Evolutionary conservation across 1,284 basidiomycete species (phyloP).

Genomic region (Tilletia indica): DNA sequence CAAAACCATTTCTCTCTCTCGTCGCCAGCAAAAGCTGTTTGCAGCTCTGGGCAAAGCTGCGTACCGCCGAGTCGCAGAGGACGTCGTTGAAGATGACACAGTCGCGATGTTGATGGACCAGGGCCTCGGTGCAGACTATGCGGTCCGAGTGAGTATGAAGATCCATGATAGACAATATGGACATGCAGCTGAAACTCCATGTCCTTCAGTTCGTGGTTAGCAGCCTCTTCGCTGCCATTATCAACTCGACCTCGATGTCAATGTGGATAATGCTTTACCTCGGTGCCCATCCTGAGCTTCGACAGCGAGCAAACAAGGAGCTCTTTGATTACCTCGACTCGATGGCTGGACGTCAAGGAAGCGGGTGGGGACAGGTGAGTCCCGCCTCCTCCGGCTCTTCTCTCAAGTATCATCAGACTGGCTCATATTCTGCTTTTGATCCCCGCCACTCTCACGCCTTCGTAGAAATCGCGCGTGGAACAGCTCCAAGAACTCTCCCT

Average conservation of each 20-base stretch:
- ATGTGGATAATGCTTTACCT: constrained; percentile 31
- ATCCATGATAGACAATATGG: too few relatives aligned
- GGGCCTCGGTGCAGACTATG: constrained; percentile 21
- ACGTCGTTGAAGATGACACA: constrained; percentile 32
- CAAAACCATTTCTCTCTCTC: constrained; percentile 26
- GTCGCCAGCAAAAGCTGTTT: constrained; percentile 30
- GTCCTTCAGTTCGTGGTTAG: constrained; percentile 28
- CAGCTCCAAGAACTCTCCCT: constrained; percentile 21
- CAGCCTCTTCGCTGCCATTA: constrained; percentile 37
- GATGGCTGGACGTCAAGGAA: constrained; percentile 27
- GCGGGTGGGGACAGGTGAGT: constrained; percentile 24
- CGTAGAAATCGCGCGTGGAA: not conserved
- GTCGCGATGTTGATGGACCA: constrained; percentile 35
- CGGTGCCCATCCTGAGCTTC: constrained; percentile 20
- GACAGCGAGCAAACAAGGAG: constrained; percentile 26
- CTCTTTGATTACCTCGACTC: constrained; percentile 26
- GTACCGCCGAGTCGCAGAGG: constrained; percentile 28
- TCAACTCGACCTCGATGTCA: constrained; percentile 38
- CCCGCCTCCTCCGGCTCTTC: not conserved
- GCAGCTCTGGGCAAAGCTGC: constrained; percentile 28
- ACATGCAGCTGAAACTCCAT: too few relatives aligned
- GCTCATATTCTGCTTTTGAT: too few relatives aligned
- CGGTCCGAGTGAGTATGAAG: constrained; percentile 26
- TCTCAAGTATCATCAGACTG: too few relatives aligned
- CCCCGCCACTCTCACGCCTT: constrained; percentile 19